Evolutionary conservation across 345 rosid species (phyloP), one percentile per base, ranked within the genome.

Genomic region (Eucalyptus curtisii): DNA sequence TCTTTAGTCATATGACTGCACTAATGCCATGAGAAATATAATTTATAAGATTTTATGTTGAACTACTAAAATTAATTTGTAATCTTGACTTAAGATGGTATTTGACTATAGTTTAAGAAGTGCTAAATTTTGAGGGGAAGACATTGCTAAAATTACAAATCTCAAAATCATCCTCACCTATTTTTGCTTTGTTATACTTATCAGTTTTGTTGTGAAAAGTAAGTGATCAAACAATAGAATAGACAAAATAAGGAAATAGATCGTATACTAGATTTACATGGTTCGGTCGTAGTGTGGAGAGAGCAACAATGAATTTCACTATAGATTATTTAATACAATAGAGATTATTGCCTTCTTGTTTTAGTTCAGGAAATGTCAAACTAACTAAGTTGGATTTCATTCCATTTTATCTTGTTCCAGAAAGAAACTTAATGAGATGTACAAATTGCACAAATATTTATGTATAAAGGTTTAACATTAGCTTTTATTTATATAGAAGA

Each of bases 191-290:
- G 30, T 55, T 55, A 55, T 55, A 19, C 30, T 55, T 55, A 24
- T 24, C 13, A 0, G 0, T 55, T 24, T 24, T 52, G 0, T 52
- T 7, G 25, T 0, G 1, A 52, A 0, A 52, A 20, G 25, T 0
- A 52, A 20, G 57, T 52, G 57, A 8, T 20, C 25, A 0, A 52
- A 52, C 10, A 52, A 19, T 52, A 52, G 19, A 52, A 52, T 52
- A 19, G 10, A 19, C 0, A 0, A 1, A 50, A 52, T 19, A 52
- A 52, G 4, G 10, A 52, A 52, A 19, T 52, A 0, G 57, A 52
- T 3, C 0, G 2, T 1, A 52, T 0, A 0, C 1, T 0, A 19
- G 0, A 52, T 52, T 19, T 52, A 52, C 10, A 3, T 52, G 4
- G 4, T 52, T 19, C 4, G 0, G 0, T 52, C 10, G 0, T 52